Conservation (phyloP, 306 rosid genomes). For the Erythrophleum fordii region DNA sequence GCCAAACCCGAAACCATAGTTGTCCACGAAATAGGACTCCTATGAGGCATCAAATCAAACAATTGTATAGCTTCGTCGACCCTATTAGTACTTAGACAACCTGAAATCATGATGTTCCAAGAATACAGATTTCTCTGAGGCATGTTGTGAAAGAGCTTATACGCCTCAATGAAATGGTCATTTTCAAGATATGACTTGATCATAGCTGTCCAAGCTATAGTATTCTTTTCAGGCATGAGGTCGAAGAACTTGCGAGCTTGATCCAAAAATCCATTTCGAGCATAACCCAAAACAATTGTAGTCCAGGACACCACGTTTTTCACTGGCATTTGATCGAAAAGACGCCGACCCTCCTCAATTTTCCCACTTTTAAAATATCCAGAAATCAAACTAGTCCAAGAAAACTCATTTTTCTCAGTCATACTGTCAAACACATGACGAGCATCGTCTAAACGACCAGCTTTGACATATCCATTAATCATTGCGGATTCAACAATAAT, state of each 20-base stretch:
- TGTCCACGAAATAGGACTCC: conserved; percentile 54
- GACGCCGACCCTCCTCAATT: conserved; percentile 45
- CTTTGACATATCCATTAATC: conserved; percentile 51
- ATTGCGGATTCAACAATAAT: conserved; percentile 49
- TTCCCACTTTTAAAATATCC: conserved; percentile 48
- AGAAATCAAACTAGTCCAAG: conserved; percentile 60
- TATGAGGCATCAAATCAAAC: conserved; percentile 48
- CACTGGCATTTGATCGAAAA: conserved; percentile 52
- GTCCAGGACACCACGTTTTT: conserved; percentile 58
- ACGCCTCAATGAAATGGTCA: conserved; percentile 46
- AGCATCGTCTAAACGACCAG: conserved; percentile 49
- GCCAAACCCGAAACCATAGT: conserved; percentile 60
- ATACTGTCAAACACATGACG: conserved; percentile 47
- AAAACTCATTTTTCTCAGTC: conserved; percentile 49
- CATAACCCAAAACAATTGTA: conserved; percentile 41
- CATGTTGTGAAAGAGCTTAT: conserved; percentile 49
- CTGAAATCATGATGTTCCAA: conserved; percentile 63
- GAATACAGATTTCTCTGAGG: conserved; percentile 48
- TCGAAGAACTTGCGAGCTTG: conserved; percentile 43
- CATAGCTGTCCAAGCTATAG: conserved; percentile 55
- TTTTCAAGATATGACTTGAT: conserved; percentile 55
- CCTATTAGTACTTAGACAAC: conserved; percentile 47
- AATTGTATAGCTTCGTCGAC: conserved; percentile 50
- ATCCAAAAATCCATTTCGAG: conserved; percentile 45
- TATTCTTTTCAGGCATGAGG: conserved; percentile 55